These are phyloP conservation scores for Glycine tomentella DNA, from an alignment of 306 rosid species.

Conservation along the genomic window DNA sequence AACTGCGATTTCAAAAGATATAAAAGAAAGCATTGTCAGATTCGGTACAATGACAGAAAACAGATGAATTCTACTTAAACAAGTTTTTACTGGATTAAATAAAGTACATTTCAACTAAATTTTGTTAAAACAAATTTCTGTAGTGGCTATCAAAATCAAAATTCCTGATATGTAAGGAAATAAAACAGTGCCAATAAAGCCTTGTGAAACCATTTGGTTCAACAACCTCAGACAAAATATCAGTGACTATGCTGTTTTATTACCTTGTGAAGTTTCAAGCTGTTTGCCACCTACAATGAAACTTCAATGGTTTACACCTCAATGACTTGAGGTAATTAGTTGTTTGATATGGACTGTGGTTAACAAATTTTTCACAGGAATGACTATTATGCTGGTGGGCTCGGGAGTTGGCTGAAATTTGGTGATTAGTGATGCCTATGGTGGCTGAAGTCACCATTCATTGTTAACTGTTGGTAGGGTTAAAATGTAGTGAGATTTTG, in stretches of 20 bases:
- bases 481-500: not conserved
- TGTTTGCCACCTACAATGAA: too few species aligned
- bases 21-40: constrained; percentile 37
- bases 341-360: too few species aligned
- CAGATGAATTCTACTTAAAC: constrained; percentile 20
- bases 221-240: too few species aligned
- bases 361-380: too few species aligned
- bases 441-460: constrained; percentile 8
- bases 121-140: constrained; percentile 19
- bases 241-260: too few species aligned
- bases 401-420: not conserved
- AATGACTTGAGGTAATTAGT: too few species aligned
- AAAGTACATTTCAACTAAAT: constrained; percentile 20
- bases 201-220: too few species aligned
- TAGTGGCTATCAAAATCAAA: constrained; percentile 12
- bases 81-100: constrained; percentile 24
- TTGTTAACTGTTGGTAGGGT: not conserved
- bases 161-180: too few species aligned
- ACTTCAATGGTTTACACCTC: too few species aligned
- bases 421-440: not conserved
- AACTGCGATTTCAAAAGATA: constrained; percentile 54
- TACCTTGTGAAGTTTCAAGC: too few species aligned
- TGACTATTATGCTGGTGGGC: too few species aligned
- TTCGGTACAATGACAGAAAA: constrained; percentile 21
- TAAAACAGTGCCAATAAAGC: too few species aligned